Base-by-base conservation (phyloP, 257 asterid genomes). In the Capsicum pubescens region DNA sequence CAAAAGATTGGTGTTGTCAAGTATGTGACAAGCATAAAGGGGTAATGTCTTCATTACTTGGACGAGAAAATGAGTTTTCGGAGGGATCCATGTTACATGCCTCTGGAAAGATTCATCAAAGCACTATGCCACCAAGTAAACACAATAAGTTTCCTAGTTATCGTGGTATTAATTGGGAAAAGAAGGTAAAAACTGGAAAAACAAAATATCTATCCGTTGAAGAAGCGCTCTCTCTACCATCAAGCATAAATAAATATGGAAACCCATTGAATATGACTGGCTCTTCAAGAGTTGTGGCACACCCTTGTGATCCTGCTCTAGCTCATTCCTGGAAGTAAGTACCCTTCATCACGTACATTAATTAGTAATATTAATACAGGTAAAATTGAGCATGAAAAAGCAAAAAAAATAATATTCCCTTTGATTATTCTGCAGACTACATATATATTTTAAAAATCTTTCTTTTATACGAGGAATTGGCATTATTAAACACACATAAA, bases 251-350 rank as follows among this genome's bases (percentile, higher is more conserved):
- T 14, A 80, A 14, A 19, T 15, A 70, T 54, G 54, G 39, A 26
- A 64, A 83, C 78, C 66, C 82, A 13, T 61, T 81, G 13, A 86
- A 58, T 0, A 44, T 4, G 7, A 5, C 48, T 44, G 8, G 7
- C 48, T 52, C 13, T 9, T 52, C 56, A 52, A 52, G 13, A 54
- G 35, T 84, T 57, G 83, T 50, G 61, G 32, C 32, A 26, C 32
- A 54, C 69, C 15, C 69, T 61, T 50, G 9, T 42, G 69, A 67
- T 83, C 97, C 95, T 82, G 89, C 90, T 83, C 42, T 32, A 78
- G 84, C 80, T 69, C 89, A 87, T 86, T 61, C 89, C 46, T 94
- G 96, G 96, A 90, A 86, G 96, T 92, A 89, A 88, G 92, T 87
- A 35, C 8, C n/a, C 61, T 21, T 74, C 3, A 74, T 74, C 42